Evolutionary conservation across 768 basidiomycete species (phyloP), one percentile per base, ranked within the genome.

Genomic region (Naganishia onofrii): DNA sequence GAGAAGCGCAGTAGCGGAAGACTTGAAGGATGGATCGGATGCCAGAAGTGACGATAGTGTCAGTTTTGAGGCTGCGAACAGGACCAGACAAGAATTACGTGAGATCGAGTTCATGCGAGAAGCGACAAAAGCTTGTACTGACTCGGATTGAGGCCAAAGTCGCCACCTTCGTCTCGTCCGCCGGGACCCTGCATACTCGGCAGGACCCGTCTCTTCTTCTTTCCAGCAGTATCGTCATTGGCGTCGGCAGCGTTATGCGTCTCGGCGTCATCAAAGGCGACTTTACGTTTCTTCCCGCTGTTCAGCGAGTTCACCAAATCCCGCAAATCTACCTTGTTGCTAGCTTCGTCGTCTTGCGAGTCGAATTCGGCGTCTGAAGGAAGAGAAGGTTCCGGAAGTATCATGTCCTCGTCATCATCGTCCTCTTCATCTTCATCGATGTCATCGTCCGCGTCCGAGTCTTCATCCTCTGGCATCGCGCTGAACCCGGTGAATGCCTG

Each of bases 171-270:
- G 23, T 76, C 74, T n/a, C 69, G 60, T 7, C 77, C 67, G 19
- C 73, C 76, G 21, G 85, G 85, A 7, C 90, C 92, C 32, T 88
- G 87, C 75, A 91, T 89, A 2, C 88, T 92, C 63, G 86, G 85
- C 75, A 92, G 76, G 0, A 86, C 81, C 12, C 90, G 86, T 53
- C 89, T 84, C 76, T 81, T 81, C n/a, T 65, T 56, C 6, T 75
- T 73, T 32, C 65, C 69, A 8, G 71, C 72, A 17, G 58, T 70
- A 4, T 65, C 68, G 1, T 64, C 68, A 8, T 52, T 66, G 17
- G 36, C 70, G 34, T 28, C 64, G 3, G 52, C 64, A 3, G 68
- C 71, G n/a, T 70, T 75, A 12, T 53, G 64, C 3, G 69, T 72
- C 7, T 74, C 71, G 36, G 66, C 67, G 15, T 72, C 71, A 4